Percentiles rank a stretch among this genome's conserved stretches.
phyloP scores from a whole-genome alignment of 2,329 filamentous ascomycete genomes.

The Calonectria naviculata region DNA sequence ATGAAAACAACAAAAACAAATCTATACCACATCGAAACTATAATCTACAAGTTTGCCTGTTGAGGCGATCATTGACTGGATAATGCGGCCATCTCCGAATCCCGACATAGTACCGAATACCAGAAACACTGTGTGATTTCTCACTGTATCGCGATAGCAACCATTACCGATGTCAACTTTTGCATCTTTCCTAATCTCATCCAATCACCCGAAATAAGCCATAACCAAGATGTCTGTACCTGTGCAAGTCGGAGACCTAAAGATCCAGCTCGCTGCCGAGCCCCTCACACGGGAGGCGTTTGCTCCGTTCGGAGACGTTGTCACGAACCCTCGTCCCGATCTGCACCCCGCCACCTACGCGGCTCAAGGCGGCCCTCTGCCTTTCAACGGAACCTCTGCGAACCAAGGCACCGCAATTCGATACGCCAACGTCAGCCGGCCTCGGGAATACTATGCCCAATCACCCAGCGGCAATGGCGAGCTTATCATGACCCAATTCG shows the following conservation, averaged over 20 bases:
- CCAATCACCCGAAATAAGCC: not conserved
- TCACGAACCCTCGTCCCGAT: constrained; percentile 76
- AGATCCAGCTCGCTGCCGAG: constrained; percentile 62
- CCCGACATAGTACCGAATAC: constrained; percentile 52
- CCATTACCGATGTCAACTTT: not conserved
- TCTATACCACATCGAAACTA: not conserved
- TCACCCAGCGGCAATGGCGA: constrained; percentile 65
- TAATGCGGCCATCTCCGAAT: constrained; percentile 64
- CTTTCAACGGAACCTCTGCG: constrained; percentile 66
- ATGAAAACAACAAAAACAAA: not conserved
- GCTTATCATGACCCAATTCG: constrained; percentile 88
- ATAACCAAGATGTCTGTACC: constrained; percentile 38
- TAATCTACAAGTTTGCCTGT: not conserved
- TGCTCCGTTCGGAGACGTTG: constrained; percentile 83
- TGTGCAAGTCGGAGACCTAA: constrained; percentile 35
- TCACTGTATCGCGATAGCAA: constrained; percentile 12
- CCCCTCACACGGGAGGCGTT: constrained; percentile 79
- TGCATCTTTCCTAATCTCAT: not conserved
- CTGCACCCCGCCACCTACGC: constrained; percentile 61
- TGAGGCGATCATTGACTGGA: not conserved
- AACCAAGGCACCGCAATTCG: constrained; percentile 94
- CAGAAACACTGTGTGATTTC: not conserved
- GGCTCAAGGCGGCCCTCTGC: constrained; percentile 49
- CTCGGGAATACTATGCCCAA: constrained; percentile 77
- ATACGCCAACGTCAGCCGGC: constrained; percentile 81